Conservation (phyloP, 1,139 yeast genomes). For the Saccharomyces pastorianus region DNA sequence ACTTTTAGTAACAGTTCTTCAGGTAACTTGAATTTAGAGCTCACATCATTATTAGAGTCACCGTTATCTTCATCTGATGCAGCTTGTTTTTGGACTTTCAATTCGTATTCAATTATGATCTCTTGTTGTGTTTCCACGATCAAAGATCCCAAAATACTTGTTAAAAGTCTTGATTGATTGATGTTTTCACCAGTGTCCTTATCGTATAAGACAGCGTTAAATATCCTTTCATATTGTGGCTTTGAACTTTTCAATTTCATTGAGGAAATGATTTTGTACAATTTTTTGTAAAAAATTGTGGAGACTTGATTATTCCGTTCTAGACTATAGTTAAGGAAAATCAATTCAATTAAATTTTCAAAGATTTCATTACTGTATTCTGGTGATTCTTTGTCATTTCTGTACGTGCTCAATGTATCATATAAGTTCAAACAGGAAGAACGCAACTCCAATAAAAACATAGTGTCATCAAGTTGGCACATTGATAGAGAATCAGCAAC, state of each 20-base stretch:
- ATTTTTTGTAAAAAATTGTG: conserved; percentile 18
- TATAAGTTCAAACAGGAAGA: conserved; percentile 17
- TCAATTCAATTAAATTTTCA: conserved; percentile 18
- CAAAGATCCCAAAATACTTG: conserved; percentile 32
- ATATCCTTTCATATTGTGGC: conserved; percentile 16
- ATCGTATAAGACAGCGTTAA: conserved; percentile 4
- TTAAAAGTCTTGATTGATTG: conserved; percentile 35
- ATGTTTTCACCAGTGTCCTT: conserved; percentile 7
- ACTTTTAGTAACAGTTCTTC: conserved; percentile 11
- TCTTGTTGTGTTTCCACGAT: conserved; percentile 44
- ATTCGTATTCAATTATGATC: conserved; percentile 53
- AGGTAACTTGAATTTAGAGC: conserved; percentile 13
- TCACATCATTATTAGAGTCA: conserved; percentile 9
- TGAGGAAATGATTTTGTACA: conserved; percentile 15
- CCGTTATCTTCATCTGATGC: conserved; percentile 16
- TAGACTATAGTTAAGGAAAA: conserved; percentile 15
- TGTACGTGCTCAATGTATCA: conserved; percentile 41
- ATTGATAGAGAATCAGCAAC: conserved; percentile 46
- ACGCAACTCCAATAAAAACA: conserved; percentile 36
- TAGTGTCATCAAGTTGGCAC: conserved; percentile 36
- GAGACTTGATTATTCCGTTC: conserved; percentile 23
- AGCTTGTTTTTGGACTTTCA: conserved; percentile 32
- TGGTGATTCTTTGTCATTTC: conserved; percentile 4
- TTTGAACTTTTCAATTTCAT: conserved; percentile 11
- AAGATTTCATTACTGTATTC: conserved; percentile 19